Conservation (phyloP, 1,284 basidiomycete genomes). For the Pseudozyma flocculosa region DNA sequence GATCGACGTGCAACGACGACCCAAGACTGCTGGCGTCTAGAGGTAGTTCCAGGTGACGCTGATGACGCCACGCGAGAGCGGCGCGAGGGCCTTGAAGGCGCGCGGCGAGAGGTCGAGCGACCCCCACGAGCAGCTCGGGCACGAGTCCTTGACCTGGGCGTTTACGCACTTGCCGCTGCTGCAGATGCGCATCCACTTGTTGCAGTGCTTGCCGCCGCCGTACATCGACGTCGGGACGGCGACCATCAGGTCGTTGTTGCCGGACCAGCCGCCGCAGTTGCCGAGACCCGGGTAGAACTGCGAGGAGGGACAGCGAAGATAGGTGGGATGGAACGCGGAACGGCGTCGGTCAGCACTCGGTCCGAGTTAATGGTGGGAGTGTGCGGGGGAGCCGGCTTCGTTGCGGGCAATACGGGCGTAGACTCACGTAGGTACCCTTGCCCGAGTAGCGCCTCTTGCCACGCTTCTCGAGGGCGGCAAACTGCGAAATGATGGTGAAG, state of each 20-base stretch:
- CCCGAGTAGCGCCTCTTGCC: background rate
- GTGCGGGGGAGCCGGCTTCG: no score
- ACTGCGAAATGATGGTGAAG: background rate
- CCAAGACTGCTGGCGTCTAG: constrained; percentile 3
- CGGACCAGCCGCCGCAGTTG: constrained; percentile 25
- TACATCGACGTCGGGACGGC: constrained; percentile 21
- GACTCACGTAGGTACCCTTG: no score
- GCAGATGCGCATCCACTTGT: constrained; percentile 7
- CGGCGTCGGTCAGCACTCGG: no score
- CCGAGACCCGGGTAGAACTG: constrained; percentile 21
- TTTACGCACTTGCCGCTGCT: constrained; percentile 10
- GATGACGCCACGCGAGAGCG: constrained; percentile 14
- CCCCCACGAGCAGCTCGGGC: constrained; percentile 15
- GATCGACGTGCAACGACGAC: no score
- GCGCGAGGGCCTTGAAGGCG: constrained; percentile 20
- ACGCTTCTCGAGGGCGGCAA: constrained; percentile 5
- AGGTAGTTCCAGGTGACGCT: constrained; percentile 22
- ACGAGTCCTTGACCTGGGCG: constrained; percentile 23
- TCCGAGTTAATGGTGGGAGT: no score
- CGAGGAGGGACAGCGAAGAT: no score
- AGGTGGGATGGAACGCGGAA: no score
- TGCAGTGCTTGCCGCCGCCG: constrained; percentile 16
- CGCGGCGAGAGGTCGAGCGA: constrained; percentile 21
- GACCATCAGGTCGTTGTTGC: constrained; percentile 17
- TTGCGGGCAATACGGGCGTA: no score